Percentiles rank a stretch among this genome's conserved stretches.
Conservation (phyloP, 164 flowering plant species). For the Amborella trichopoda region DNA sequence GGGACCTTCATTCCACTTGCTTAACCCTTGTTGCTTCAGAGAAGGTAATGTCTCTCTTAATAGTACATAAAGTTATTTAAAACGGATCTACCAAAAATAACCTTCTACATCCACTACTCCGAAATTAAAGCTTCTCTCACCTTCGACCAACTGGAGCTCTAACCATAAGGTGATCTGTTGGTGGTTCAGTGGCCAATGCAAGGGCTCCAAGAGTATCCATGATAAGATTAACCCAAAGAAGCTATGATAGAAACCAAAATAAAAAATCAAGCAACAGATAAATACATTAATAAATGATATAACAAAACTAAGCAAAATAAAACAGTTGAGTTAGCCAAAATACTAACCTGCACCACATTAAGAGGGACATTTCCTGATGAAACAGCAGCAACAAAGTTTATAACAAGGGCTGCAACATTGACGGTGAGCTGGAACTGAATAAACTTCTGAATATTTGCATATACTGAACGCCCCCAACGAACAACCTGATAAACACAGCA, state of each 20-base stretch:
- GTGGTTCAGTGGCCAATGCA: slow-evolving; percentile 97
- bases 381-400: slow-evolving; percentile 83
- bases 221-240: slow-evolving; percentile 92
- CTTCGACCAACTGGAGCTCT: slow-evolving; percentile 84
- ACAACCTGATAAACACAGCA: slow-evolving; percentile 50
- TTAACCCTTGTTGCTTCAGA: too few relatives aligned
- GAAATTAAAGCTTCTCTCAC: too few relatives aligned
- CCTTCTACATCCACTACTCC: too few relatives aligned
- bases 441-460: slow-evolving; percentile 93
- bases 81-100: too few relatives aligned
- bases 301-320: background rate
- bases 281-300: too few relatives aligned
- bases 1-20: too few relatives aligned
- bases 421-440: slow-evolving; percentile 97
- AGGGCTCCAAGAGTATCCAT: slow-evolving; percentile 98
- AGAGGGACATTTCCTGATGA: slow-evolving; percentile 80
- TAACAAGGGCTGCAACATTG: slow-evolving; percentile 85
- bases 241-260: background rate
- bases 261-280: too few relatives aligned
- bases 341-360: slow-evolving; percentile 78
- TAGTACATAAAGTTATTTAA: too few relatives aligned
- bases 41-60: too few relatives aligned
- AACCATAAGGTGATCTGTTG: slow-evolving; percentile 86
- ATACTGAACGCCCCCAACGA: slow-evolving; percentile 95
- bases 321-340: background rate